Evolutionary conservation across 2,329 filamentous ascomycete species (phyloP), one percentile per base, ranked within the genome.

Genomic region (Nemania diffusa): DNA sequence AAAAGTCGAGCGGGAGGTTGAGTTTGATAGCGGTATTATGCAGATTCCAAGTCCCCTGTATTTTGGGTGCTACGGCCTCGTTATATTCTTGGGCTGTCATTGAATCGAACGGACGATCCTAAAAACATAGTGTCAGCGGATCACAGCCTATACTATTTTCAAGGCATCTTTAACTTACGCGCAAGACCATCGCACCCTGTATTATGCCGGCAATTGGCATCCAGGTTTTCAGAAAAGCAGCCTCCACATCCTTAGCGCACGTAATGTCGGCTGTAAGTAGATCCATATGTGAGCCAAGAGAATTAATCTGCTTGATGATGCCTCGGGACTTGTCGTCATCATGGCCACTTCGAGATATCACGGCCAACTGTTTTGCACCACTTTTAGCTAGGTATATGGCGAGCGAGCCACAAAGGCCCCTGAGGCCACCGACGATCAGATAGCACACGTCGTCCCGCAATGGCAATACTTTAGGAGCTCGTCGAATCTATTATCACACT

Each of bases 31-130:
- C 53, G 0, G 34, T 68, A 4, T 71, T 56, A 68, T 82, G 79
- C 1, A 82, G 74, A 65, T 82, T 82, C 76, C 76, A 79, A 0
- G 81, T 80, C 4, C 80, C 81, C 7, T 72, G 51, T 1, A 81
- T 72, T 69, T 84, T 84, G 59, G 73, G 73, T 1, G 62, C 55
- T 20, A 78, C 63, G 15, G 76, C 74, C 0, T 64, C 65, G 27
- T 73, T 72, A 72, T 75, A 82, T 5, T 79, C 73, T 0, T 74
- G 58, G 20, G 72, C 26, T 0, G 72, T 77, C 79, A 81, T 81
- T 9, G 64, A 65, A 40, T 73, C 70, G 46, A 68, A 75, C 0
- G 71, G 65, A 7, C 65, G 65, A 48, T 77, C 75, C 68, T 57
- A n/a, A 11, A 29, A 53, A 3, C 7, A n/a, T n/a, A n/a, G 2